Base-by-base conservation (phyloP, 2,329 filamentous ascomycete species). In the Epichloe gansuensis region DNA sequence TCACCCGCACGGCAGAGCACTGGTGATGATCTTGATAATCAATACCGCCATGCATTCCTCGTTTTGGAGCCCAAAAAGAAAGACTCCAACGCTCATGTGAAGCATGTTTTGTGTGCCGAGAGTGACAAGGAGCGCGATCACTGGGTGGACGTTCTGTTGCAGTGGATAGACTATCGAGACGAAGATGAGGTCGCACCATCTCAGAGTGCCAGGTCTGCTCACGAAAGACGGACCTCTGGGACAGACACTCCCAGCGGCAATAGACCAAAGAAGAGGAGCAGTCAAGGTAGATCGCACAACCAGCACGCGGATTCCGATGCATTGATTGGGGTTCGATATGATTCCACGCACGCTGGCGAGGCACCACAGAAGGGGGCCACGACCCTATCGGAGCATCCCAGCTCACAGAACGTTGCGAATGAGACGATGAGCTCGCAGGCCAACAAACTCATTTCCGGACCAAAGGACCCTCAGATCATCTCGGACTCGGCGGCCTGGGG, bases 51-150 rank as follows among this genome's bases (percentile, higher is more conserved):
- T 69, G 93, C 93, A 0, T 98, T 98, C 70, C 74, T 97, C 45
- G 87, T 98, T 51, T 67, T 97, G 50, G 93, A 98, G 64, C 91
- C 91, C 1, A 98, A 98, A 89, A 89, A 89, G 67, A 97, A 95
- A 68, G 93, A 98, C 63, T 89, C 89, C 0, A 83, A 77, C 23
- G 89, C 86, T 58, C 78, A 91, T 50, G 88, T 96, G 25, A 87
- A 91, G 57, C 93, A 98, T 65, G 90, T 98, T 0, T 74, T 98
- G 17, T 98, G 93, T 65, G 91, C 93, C 0, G 93, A 98, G 68
- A 97, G 87, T 61, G 93, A 98, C 61, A 77, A 76, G 54, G 93
- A 98, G 71, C 82, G 93, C 54, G 93, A 98, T 68, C 77, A 84
- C 44, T 98, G 93, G 93, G 91, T 98, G 1, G 87, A 94, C 53